Evolutionary conservation across 768 basidiomycete species (phyloP).

Genomic region (Amanita exitialis): DNA sequence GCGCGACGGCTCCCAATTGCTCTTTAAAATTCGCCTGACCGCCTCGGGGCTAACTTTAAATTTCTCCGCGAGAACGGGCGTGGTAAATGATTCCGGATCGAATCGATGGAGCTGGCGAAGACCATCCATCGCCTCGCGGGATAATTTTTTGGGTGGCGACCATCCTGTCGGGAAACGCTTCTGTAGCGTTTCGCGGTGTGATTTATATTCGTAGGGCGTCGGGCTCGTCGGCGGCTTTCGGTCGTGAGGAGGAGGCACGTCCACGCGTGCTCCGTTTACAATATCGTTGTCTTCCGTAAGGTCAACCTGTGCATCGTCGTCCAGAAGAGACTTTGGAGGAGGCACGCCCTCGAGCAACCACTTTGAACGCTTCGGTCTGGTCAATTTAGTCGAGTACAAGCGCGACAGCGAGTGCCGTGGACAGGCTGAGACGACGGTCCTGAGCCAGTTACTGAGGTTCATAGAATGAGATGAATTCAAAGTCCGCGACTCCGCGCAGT

Average conservation of each 20-base stretch:
- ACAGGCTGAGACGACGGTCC: neutral
- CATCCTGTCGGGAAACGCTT: slow-evolving; percentile 57
- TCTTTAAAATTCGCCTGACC: slow-evolving; percentile 69
- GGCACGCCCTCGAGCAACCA: slow-evolving; percentile 30
- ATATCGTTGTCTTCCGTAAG: slow-evolving; percentile 41
- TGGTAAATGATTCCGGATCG: slow-evolving; percentile 56
- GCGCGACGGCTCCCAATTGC: slow-evolving; percentile 54
- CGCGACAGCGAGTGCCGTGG: slow-evolving; percentile 1
- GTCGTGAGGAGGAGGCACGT: slow-evolving; percentile 25
- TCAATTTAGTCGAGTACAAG: neutral
- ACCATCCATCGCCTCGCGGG: slow-evolving; percentile 77
- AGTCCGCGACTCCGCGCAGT: neutral
- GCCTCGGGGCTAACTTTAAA: slow-evolving; percentile 80
- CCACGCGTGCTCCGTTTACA: slow-evolving; percentile 31
- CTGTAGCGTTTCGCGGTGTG: slow-evolving; percentile 41
- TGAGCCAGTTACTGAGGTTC: slow-evolving; percentile 3
- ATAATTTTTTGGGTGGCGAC: slow-evolving; percentile 72
- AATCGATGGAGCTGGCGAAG: slow-evolving; percentile 55
- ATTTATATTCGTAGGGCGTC: slow-evolving; percentile 38
- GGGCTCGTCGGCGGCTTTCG: slow-evolving; percentile 27
- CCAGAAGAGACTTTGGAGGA: slow-evolving; percentile 34
- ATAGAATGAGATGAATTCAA: neutral
- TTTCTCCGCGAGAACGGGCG: slow-evolving; percentile 58
- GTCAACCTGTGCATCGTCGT: slow-evolving; percentile 36
- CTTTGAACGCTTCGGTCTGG: slow-evolving; percentile 18